Conservation (phyloP, 2,329 filamentous ascomycete species). For the Hypomyces perniciosus region DNA sequence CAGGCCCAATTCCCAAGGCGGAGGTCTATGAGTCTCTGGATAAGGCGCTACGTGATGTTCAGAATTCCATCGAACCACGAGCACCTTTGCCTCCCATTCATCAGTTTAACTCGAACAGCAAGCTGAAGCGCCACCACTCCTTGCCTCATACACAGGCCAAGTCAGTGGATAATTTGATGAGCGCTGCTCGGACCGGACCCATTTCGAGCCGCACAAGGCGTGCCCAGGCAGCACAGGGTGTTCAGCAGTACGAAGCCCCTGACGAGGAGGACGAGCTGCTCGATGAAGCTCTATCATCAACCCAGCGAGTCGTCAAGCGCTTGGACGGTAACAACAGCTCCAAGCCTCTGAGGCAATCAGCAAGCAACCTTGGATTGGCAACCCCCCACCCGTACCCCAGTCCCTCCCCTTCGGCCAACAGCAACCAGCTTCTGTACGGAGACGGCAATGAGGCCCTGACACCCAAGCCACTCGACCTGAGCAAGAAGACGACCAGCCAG, state of each 20-base stretch:
- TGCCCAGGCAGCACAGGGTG: constrained; percentile 65
- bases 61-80: constrained; percentile 40
- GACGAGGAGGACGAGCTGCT: constrained; percentile 95
- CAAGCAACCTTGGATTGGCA: constrained; percentile 54
- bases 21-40: constrained; percentile 57
- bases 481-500: constrained; percentile 47
- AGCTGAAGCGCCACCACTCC: constrained; percentile 60
- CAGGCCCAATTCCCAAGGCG: constrained; percentile 44
- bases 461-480: constrained; percentile 65
- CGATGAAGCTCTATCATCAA: constrained; percentile 78
- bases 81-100: constrained; percentile 49
- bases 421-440: constrained; percentile 70
- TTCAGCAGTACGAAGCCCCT: constrained; percentile 84
- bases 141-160: constrained; percentile 56
- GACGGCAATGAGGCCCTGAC: constrained; percentile 55
- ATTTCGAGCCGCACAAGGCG: constrained; percentile 75
- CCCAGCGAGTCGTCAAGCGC: constrained; percentile 66
- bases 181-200: constrained; percentile 52
- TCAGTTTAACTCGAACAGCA: constrained; percentile 40
- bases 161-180: constrained; percentile 57
- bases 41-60: constrained; percentile 49
- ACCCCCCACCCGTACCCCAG: constrained; percentile 53
- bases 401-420: constrained; percentile 73
- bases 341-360: constrained; percentile 52
- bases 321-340: constrained; percentile 45